Conservation (phyloP, 306 rosid species). For the Amphicarpaea edgeworthii region DNA sequence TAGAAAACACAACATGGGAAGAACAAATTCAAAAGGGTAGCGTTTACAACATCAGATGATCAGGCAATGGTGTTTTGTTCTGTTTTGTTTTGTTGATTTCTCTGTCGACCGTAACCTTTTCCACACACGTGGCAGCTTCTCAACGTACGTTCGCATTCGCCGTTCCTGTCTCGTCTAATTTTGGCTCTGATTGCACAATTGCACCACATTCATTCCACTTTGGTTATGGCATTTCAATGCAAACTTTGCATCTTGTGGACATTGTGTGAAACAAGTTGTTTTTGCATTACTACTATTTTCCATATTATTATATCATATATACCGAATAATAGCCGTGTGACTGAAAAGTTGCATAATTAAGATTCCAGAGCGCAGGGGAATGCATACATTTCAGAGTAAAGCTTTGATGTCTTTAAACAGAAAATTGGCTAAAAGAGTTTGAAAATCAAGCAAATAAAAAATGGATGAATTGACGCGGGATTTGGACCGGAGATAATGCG, state of each 20-base stretch:
- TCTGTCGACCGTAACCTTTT: neutral
- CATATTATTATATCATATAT: too few species aligned
- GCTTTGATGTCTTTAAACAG: too few species aligned
- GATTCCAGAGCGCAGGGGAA: too few species aligned
- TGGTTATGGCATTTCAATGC: neutral
- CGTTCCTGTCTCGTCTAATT: neutral
- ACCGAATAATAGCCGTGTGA: too few species aligned
- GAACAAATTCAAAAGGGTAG: neutral
- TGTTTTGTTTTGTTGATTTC: neutral
- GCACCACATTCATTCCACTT: neutral
- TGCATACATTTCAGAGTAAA: too few species aligned
- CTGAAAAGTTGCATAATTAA: too few species aligned
- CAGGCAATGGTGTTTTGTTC: neutral
- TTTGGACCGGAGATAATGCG: too few species aligned
- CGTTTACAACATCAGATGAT: neutral
- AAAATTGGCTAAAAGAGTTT: too few species aligned
- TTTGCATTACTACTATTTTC: too few species aligned
- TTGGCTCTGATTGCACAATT: neutral
- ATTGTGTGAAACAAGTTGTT: neutral
- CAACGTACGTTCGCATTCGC: neutral
- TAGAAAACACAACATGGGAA: neutral
- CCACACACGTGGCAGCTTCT: conserved; percentile 32
- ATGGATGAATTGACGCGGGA: too few species aligned
- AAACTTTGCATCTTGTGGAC: neutral
- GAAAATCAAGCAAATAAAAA: too few species aligned